phyloP scores from a whole-genome alignment of 768 basidiomycete genomes.

The Lactarius tabidus region DNA sequence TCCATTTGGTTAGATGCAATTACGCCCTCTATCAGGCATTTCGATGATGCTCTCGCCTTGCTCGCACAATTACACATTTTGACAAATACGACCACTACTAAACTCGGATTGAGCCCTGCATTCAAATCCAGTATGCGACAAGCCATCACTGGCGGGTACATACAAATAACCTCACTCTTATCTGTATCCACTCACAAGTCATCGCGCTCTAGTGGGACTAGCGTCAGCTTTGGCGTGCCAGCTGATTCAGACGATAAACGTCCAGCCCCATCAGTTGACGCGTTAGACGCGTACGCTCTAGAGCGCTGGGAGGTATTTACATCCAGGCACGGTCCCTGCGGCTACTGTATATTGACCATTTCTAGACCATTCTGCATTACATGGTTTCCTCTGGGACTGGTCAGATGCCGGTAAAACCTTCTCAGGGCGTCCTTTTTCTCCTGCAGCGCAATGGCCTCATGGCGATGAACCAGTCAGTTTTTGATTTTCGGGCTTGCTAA shows the following conservation, averaged over 20 bases:
- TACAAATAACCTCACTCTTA: slow-evolving; percentile 6
- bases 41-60: slow-evolving; percentile 62
- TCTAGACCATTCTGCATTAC: slow-evolving; percentile 90
- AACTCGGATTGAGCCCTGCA: slow-evolving; percentile 62
- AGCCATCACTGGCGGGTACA: slow-evolving; percentile 85
- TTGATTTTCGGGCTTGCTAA: slow-evolving; percentile 9
- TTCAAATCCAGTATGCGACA: slow-evolving; percentile 79
- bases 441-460: slow-evolving; percentile 85
- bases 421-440: slow-evolving; percentile 78
- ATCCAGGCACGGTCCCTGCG: not conserved
- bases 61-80: slow-evolving; percentile 69
- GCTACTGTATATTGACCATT: slow-evolving; percentile 5
- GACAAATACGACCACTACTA: slow-evolving; percentile 48
- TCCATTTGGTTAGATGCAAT: slow-evolving; percentile 8
- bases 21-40: slow-evolving; percentile 47
- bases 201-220: slow-evolving; percentile 51
- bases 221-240: slow-evolving; percentile 81
- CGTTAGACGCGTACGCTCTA: slow-evolving; percentile 75
- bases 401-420: slow-evolving; percentile 70
- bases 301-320: slow-evolving; percentile 83
- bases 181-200: slow-evolving; percentile 2
- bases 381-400: slow-evolving; percentile 93
- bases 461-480: slow-evolving; percentile 56
- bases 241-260: slow-evolving; percentile 61
- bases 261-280: slow-evolving; percentile 48